These are phyloP conservation scores for Raffaelea ambrosiae DNA, from an alignment of 2,329 filamentous ascomycete species.

Conservation along the genomic window DNA sequence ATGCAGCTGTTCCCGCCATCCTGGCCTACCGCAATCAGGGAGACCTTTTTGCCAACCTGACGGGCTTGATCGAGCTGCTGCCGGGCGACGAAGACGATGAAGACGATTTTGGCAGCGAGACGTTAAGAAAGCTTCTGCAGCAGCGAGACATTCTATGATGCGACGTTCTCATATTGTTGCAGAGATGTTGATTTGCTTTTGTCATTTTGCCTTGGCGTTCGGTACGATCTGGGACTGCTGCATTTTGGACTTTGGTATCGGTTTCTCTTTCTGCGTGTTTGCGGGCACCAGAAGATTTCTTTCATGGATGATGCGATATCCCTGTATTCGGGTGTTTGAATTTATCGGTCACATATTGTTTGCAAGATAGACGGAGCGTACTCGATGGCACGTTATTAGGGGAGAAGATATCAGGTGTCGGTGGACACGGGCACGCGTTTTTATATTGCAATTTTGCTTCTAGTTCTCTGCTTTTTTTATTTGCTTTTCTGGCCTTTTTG, in stretches of 20 bases:
- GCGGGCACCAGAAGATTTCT: not conserved
- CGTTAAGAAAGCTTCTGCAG: slow-evolving; percentile 43
- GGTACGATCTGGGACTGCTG: no score
- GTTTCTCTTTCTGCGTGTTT: not conserved
- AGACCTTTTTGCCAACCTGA: slow-evolving; percentile 83
- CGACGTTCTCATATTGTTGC: not conserved
- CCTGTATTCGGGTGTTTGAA: no score
- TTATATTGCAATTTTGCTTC: not conserved
- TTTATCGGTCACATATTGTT: not conserved
- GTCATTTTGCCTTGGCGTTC: not conserved
- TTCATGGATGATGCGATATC: no score
- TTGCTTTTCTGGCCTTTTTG: no score
- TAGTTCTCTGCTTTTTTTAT: not conserved
- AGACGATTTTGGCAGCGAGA: slow-evolving; percentile 46
- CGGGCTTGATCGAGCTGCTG: slow-evolving; percentile 79
- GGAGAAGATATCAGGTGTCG: no score
- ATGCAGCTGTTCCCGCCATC: slow-evolving; percentile 76
- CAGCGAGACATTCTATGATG: slow-evolving; percentile 43
- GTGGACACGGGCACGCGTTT: no score
- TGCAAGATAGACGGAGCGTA: not conserved
- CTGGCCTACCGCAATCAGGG: slow-evolving; percentile 81
- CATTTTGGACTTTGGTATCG: no score
- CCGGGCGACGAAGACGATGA: slow-evolving; percentile 59
- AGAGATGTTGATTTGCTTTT: not conserved
- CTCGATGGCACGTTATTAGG: no score